These are phyloP conservation scores for Penicillium sp. DNA, from an alignment of 2,329 filamentous ascomycete genomes.

Conservation along the genomic window DNA sequence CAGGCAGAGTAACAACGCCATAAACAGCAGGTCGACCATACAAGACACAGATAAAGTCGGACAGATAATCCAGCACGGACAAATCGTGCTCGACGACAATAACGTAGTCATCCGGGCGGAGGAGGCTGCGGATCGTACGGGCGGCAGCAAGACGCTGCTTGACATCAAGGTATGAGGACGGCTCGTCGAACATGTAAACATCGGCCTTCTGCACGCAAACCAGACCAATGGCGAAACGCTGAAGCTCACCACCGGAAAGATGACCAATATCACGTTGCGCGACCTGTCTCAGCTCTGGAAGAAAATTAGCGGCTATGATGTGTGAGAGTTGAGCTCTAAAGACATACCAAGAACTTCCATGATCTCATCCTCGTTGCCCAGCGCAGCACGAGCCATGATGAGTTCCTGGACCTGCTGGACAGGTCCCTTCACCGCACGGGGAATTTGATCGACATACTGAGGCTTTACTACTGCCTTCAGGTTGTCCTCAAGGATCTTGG, in stretches of 20 bases:
- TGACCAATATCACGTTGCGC: conserved; percentile 85
- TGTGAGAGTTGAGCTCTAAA: background rate
- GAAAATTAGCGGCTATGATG: conserved; percentile 16
- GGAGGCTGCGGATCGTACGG: conserved; percentile 83
- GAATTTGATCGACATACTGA: conserved; percentile 98
- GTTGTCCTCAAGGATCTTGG: conserved; percentile 94
- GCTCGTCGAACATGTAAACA: conserved; percentile 99
- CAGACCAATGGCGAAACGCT: conserved; percentile 94
- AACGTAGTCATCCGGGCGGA: conserved; percentile 87
- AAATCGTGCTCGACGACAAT: conserved; percentile 99
- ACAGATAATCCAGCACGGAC: conserved; percentile 96
- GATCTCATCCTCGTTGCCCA: conserved; percentile 78
- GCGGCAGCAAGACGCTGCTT: conserved; percentile 96
- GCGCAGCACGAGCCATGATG: conserved; percentile 69
- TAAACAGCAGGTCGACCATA: conserved; percentile 95
- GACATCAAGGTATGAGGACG: conserved; percentile 97
- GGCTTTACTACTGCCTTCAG: conserved; percentile 98
- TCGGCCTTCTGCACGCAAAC: conserved; percentile 95
- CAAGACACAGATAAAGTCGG: conserved; percentile 95
- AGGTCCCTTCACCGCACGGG: conserved; percentile 78
- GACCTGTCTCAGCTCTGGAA: conserved; percentile 77
- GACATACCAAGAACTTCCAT: conserved; percentile 66
- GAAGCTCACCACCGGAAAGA: conserved; percentile 94
- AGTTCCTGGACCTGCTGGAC: conserved; percentile 76
- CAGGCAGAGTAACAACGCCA: conserved; percentile 91